phyloP scores from a whole-genome alignment of 163 green algal species.

The Coccomyxa subellipsoidea region DNA sequence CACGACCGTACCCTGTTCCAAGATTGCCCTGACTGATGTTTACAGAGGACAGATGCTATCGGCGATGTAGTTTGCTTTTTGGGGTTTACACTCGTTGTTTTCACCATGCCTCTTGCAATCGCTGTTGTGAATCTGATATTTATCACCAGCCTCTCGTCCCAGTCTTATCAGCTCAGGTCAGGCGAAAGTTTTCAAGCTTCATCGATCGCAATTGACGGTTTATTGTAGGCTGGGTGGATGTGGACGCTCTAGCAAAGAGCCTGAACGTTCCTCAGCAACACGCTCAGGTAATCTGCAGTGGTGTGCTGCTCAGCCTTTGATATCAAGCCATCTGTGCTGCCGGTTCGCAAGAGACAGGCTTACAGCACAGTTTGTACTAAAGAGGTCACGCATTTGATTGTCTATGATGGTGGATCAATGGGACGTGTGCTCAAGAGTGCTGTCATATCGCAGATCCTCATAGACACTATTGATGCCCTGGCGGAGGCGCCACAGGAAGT shows the following conservation, averaged over 20 bases:
- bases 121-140: too few species aligned
- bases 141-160: too few species aligned
- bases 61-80: too few species aligned
- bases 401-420: not conserved
- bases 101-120: too few species aligned
- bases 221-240: constrained; percentile 19
- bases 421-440: not conserved
- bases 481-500: not conserved
- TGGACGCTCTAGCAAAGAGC: constrained; percentile 16
- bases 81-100: too few species aligned
- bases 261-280: constrained; percentile 31
- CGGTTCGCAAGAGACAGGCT: not conserved
- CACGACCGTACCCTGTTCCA: too few species aligned
- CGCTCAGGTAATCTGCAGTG: constrained; percentile 17
- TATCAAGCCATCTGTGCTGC: not conserved
- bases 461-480: constrained; percentile 17
- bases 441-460: not conserved
- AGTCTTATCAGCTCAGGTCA: too few species aligned
- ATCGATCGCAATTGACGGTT: too few species aligned
- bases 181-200: too few species aligned
- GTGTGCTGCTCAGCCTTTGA: not conserved
- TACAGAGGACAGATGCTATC: too few species aligned
- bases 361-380: not conserved
- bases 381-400: not conserved
- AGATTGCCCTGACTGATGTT: too few species aligned